These are phyloP conservation scores for Phytophthora lateralis DNA, from an alignment of 352 stramenopile species.

Conservation along the genomic window DNA sequence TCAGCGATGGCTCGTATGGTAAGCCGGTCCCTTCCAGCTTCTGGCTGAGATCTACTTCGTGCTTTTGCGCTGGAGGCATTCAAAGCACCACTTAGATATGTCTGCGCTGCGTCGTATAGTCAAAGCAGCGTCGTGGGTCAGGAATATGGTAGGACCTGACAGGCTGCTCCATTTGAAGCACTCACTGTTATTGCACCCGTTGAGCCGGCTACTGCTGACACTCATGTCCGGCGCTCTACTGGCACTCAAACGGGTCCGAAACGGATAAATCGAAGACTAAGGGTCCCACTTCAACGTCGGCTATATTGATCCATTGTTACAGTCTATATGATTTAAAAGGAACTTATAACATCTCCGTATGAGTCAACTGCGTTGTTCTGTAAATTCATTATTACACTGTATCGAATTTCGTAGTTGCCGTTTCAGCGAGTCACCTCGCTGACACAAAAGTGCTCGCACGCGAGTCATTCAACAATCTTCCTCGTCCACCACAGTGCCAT, in stretches of 20 bases:
- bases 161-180: not conserved
- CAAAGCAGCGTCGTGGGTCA: no score
- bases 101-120: no score
- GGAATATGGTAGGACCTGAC: no score
- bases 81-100: no score
- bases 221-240: no score
- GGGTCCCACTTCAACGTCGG: not conserved
- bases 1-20: no score
- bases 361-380: not conserved
- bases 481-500: not conserved
- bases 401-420: not conserved
- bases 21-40: no score
- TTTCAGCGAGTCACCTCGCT: not conserved
- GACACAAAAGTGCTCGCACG: not conserved
- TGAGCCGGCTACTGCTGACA: not conserved
- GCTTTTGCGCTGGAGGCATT: no score
- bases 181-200: not conserved
- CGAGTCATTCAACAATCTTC: slow-evolving; percentile 18
- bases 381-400: not conserved
- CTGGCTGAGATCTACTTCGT: no score
- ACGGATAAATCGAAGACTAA: slow-evolving; percentile 1
- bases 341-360: no score
- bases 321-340: not conserved
- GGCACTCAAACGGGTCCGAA: not conserved
- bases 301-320: not conserved